Percentiles rank a stretch among this genome's conserved stretches.
Evolutionary conservation across 2,329 filamentous ascomycete species (phyloP).

Genomic region (Zopfia rhizophila): DNA sequence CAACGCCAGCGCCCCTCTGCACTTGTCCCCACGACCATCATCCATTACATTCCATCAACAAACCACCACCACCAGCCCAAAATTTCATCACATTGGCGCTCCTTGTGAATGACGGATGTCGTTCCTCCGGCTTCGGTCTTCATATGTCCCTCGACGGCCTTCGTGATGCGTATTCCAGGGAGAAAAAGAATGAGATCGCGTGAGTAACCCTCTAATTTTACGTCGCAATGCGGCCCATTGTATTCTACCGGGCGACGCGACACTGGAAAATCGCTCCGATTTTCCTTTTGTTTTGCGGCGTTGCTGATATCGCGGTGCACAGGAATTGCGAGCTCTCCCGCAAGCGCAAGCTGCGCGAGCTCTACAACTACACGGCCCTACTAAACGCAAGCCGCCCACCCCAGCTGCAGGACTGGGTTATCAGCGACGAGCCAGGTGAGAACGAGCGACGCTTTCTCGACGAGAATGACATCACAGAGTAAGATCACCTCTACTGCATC

Average conservation of each 20-base stretch:
- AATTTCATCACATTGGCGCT: slow-evolving; percentile 53
- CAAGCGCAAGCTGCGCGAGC: slow-evolving; percentile 89
- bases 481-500: slow-evolving; percentile 53
- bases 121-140: slow-evolving; percentile 51
- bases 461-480: slow-evolving; percentile 68
- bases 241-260: slow-evolving; percentile 45
- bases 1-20: slow-evolving; percentile 39
- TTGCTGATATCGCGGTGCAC: slow-evolving; percentile 48
- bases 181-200: slow-evolving; percentile 56
- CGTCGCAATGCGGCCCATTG: slow-evolving; percentile 42
- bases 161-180: slow-evolving; percentile 53
- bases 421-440: slow-evolving; percentile 63
- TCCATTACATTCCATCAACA: slow-evolving; percentile 46
- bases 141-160: slow-evolving; percentile 61
- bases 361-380: slow-evolving; percentile 80
- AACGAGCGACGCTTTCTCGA: slow-evolving; percentile 66
- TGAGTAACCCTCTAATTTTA: slow-evolving; percentile 50
- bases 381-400: slow-evolving; percentile 64
- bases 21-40: slow-evolving; percentile 35
- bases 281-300: slow-evolving; percentile 48
- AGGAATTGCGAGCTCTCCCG: slow-evolving; percentile 74
- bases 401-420: slow-evolving; percentile 66
- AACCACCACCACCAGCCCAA: slow-evolving; percentile 35
- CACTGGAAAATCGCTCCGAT: slow-evolving; percentile 53
- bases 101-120: slow-evolving; percentile 61